A percentile compares a stretch with the other conserved stretches of the same genome.
Conservation (phyloP, 495 filamentous ascomycete genomes). For the Penicillium bovifimosum region DNA sequence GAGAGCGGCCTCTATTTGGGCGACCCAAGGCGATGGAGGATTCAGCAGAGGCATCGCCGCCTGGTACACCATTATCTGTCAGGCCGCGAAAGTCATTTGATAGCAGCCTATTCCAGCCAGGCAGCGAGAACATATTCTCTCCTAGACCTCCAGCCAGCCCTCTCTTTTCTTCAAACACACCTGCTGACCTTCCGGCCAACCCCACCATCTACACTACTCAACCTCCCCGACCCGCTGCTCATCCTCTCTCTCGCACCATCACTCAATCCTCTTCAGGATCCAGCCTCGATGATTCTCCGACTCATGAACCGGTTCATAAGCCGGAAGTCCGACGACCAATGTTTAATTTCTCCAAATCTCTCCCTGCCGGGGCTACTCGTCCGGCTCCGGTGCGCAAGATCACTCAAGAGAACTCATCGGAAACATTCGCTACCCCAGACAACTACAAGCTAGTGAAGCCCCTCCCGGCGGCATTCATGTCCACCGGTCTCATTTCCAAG, state of each 20-base stretch:
- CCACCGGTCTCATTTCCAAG: constrained; percentile 91
- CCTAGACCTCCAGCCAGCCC: constrained; percentile 29
- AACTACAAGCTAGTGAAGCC: constrained; percentile 81
- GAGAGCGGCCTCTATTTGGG: constrained; percentile 55
- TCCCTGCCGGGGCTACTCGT: constrained; percentile 62
- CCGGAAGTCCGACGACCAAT: constrained; percentile 46
- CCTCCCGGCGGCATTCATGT: constrained; percentile 81
- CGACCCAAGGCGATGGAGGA: constrained; percentile 40
- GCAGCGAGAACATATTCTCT: constrained; percentile 60
- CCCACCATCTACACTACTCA: constrained; percentile 18
- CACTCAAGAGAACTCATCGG: constrained; percentile 41
- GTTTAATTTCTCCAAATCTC: constrained; percentile 72
- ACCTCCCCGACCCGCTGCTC: constrained; percentile 47
- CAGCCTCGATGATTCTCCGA: constrained; percentile 73
- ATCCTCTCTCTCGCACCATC: constrained; percentile 79
- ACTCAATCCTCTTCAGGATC: constrained; percentile 80
- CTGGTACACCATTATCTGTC: constrained; percentile 36
- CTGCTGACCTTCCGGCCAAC: constrained; percentile 31
- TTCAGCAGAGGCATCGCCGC: constrained; percentile 24
- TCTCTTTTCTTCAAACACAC: constrained; percentile 28
- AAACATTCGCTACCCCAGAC: constrained; percentile 72
- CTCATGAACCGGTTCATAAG: constrained; percentile 55
- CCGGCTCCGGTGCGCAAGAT: constrained; percentile 37
- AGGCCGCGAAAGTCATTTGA: constrained; percentile 74
- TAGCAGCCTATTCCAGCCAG: constrained; percentile 54